Evolutionary conservation across 441 rosid species (phyloP).

Genomic region (Biscutella laevigata): DNA sequence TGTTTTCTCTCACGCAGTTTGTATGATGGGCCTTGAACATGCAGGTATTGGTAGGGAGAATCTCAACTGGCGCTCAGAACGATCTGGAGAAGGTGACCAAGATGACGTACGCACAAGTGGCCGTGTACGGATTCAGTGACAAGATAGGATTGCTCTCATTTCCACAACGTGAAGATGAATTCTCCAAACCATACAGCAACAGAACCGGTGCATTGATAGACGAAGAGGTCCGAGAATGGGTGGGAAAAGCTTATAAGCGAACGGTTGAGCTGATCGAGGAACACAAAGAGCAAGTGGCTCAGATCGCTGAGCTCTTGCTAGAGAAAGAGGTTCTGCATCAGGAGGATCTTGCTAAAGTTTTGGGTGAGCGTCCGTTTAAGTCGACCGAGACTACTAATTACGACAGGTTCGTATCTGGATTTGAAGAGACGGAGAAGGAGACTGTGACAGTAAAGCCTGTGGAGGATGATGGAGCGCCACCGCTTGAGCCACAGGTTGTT

Average conservation of each 20-base stretch:
- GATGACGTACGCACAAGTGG: constrained; percentile 69
- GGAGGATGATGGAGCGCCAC: constrained; percentile 42
- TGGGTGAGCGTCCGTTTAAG: constrained; percentile 62
- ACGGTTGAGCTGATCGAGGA: constrained; percentile 45
- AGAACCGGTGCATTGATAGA: constrained; percentile 60
- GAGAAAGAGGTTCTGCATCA: constrained; percentile 71
- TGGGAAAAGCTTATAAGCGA: constrained; percentile 41
- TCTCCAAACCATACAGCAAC: constrained; percentile 66
- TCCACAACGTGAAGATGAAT: constrained; percentile 54
- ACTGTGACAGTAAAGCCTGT: constrained; percentile 18
- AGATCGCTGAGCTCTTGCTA: constrained; percentile 54
- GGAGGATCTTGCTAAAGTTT: constrained; percentile 45
- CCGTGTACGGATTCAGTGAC: constrained; percentile 60
- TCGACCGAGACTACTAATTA: constrained; percentile 42
- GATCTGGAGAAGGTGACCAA: constrained; percentile 72
- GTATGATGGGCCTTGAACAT: background rate
- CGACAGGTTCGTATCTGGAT: constrained; percentile 54
- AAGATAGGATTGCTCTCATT: constrained; percentile 68
- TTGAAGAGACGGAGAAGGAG: constrained; percentile 28
- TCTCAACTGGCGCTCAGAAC: constrained; percentile 68
- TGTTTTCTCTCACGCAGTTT: background rate
- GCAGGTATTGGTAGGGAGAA: constrained; percentile 58
- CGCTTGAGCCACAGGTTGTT: constrained; percentile 56
- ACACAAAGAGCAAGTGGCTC: constrained; percentile 55
- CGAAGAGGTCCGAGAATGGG: constrained; percentile 59